Conservation (phyloP, 2,329 filamentous ascomycete species). For the Lachnellula suecica region DNA sequence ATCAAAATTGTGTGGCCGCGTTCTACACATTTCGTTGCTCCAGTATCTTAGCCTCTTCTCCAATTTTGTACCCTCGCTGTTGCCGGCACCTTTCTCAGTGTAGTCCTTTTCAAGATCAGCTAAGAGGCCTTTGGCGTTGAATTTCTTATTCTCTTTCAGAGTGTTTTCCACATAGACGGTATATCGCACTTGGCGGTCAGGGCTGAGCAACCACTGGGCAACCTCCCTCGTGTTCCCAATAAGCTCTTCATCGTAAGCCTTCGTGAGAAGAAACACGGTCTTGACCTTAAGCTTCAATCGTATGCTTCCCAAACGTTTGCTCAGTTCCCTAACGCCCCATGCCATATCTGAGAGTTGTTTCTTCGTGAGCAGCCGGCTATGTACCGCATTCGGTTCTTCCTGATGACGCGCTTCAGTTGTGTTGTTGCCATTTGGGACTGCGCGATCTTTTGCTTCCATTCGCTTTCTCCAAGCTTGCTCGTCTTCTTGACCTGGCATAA, state of each 20-base stretch:
- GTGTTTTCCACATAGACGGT: conserved; percentile 82
- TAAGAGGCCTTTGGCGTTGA: conserved; percentile 70
- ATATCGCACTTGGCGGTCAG: conserved; percentile 66
- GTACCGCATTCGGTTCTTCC: conserved; percentile 26
- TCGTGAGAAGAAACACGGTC: conserved; percentile 85
- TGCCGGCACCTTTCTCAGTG: conserved; percentile 34
- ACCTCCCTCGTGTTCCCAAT: conserved; percentile 76
- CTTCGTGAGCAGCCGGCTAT: conserved; percentile 83
- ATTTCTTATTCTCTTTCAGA: conserved; percentile 68
- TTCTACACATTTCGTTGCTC: conserved; percentile 75
- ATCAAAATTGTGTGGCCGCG: conserved; percentile 84
- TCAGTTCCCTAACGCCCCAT: conserved; percentile 88
- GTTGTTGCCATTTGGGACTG: background rate
- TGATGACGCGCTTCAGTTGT: background rate
- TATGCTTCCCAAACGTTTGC: conserved; percentile 80
- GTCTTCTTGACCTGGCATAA: conserved; percentile 49
- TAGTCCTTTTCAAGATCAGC: conserved; percentile 54
- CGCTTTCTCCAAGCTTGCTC: conserved; percentile 53
- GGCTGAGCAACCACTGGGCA: conserved; percentile 75
- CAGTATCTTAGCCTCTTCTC: conserved; percentile 69
- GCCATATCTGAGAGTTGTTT: conserved; percentile 96
- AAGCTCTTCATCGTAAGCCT: conserved; percentile 82
- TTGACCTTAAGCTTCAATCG: conserved; percentile 78
- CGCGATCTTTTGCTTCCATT: conserved; percentile 14
- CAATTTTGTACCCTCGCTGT: conserved; percentile 10